Percentiles rank a stretch among this genome's conserved stretches.
Evolutionary conservation across 495 filamentous ascomycete species (phyloP).

Genomic region (Filosporella fistucella): DNA sequence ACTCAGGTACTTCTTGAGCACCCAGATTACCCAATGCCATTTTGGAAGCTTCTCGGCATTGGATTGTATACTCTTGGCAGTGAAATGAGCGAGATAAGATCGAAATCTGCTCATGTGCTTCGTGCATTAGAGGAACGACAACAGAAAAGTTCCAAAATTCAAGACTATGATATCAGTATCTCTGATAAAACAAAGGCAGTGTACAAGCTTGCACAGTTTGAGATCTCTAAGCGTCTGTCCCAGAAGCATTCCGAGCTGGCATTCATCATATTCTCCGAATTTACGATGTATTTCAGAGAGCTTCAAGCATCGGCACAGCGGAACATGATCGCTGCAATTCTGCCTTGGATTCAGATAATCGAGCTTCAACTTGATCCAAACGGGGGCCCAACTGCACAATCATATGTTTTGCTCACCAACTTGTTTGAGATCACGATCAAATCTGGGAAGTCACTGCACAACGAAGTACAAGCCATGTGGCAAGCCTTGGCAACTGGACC

Average conservation of each 20-base stretch:
- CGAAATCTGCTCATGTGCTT: conserved; percentile 82
- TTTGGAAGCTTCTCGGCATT: conserved; percentile 85
- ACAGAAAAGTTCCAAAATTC: conserved; percentile 80
- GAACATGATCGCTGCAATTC: conserved; percentile 88
- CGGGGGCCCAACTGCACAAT: conserved; percentile 80
- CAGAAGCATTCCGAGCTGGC: conserved; percentile 84
- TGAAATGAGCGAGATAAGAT: conserved; percentile 79
- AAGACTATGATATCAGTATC: conserved; percentile 97
- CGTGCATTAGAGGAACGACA: conserved; percentile 79
- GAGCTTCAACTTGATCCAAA: conserved; percentile 93
- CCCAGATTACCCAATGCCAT: conserved; percentile 71
- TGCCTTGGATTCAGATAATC: conserved; percentile 94
- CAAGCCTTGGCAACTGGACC: conserved; percentile 93
- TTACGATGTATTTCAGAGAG: conserved; percentile 84
- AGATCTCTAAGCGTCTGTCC: conserved; percentile 86
- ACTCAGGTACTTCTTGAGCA: conserved; percentile 79
- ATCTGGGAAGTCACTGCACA: conserved; percentile 80
- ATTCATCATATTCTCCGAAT: conserved; percentile 92
- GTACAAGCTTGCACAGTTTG: conserved; percentile 95
- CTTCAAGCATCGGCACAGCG: conserved; percentile 75
- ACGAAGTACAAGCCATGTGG: conserved; percentile 97
- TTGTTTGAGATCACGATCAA: conserved; percentile 95
- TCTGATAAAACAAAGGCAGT: conserved; percentile 98
- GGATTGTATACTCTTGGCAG: conserved; percentile 89
- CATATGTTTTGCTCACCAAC: conserved; percentile 94